phyloP scores from a whole-genome alignment of 2,329 filamentous ascomycete species.

The Alternaria metachromatica region DNA sequence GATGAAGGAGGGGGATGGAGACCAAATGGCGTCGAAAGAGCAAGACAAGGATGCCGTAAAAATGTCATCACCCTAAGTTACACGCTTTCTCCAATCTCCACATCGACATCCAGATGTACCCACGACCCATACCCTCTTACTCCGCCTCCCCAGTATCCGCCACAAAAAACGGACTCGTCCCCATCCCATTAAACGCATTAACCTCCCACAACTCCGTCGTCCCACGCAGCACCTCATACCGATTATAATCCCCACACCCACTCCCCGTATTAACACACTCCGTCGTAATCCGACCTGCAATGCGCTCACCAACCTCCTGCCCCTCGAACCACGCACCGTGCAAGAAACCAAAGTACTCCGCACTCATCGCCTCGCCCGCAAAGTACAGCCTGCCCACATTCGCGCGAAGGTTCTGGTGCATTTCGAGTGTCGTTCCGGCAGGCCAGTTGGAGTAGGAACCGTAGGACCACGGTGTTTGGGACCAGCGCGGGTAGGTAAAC shows the following conservation, averaged over 20 bases:
- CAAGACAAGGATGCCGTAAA: not conserved
- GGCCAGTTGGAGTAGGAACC: conserved; percentile 76
- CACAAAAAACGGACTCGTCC: conserved; percentile 34
- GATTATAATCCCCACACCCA: conserved; percentile 36
- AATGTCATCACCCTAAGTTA: not conserved
- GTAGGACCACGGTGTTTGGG: conserved; percentile 56
- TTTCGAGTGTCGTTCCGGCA: conserved; percentile 65
- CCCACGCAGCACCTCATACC: conserved; percentile 40
- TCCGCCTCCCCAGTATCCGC: conserved; percentile 1
- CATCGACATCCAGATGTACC: not conserved
- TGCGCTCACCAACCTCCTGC: conserved; percentile 38
- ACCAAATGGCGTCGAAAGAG: not conserved
- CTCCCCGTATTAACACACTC: conserved; percentile 32
- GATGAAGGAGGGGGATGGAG: not conserved
- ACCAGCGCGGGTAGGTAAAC: conserved; percentile 69
- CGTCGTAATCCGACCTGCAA: conserved; percentile 36
- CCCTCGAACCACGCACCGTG: conserved; percentile 56
- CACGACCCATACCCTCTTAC: not conserved
- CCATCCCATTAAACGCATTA: conserved; percentile 41
- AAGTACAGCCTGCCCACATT: conserved; percentile 68
- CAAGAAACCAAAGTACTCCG: conserved; percentile 70
- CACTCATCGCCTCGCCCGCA: conserved; percentile 68
- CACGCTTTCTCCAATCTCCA: not conserved
- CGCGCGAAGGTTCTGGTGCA: conserved; percentile 72
- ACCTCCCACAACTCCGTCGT: conserved; percentile 38